Evolutionary conservation across 306 rosid genomes (phyloP).

Genomic region (Castanea mollissima): DNA sequence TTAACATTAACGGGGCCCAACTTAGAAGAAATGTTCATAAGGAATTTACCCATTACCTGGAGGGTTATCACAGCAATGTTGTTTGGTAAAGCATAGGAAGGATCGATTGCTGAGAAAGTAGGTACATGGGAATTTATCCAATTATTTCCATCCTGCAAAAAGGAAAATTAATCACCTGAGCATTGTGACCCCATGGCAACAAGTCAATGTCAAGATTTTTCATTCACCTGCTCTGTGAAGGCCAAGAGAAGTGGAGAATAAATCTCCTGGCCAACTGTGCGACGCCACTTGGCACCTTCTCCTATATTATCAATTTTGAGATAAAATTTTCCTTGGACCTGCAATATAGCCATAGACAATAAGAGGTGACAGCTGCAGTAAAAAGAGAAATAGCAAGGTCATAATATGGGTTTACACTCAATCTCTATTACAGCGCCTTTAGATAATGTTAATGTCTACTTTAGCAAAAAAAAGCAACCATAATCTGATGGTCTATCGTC

Average conservation of each 20-base stretch:
- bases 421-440: not conserved
- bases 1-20: not conserved
- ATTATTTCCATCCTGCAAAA: conserved; percentile 50
- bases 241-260: conserved; percentile 88
- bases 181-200: not conserved
- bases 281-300: conserved; percentile 96
- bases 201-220: conserved; percentile 10
- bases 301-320: conserved; percentile 77
- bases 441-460: not conserved
- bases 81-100: conserved; percentile 62
- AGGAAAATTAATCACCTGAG: not conserved
- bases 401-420: not conserved
- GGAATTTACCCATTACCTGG: conserved; percentile 44
- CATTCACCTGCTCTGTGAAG: conserved; percentile 64
- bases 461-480: not conserved
- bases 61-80: conserved; percentile 74
- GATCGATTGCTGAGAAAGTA: conserved; percentile 54
- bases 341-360: conserved; percentile 17
- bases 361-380: conserved; percentile 10
- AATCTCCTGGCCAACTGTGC: conserved; percentile 88
- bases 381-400: not conserved
- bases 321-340: conserved; percentile 80
- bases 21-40: not conserved
- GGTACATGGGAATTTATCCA: conserved; percentile 59
- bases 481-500: not conserved